Evolutionary conservation across 306 rosid species (phyloP).

Genomic region (Neltuma alba): DNA sequence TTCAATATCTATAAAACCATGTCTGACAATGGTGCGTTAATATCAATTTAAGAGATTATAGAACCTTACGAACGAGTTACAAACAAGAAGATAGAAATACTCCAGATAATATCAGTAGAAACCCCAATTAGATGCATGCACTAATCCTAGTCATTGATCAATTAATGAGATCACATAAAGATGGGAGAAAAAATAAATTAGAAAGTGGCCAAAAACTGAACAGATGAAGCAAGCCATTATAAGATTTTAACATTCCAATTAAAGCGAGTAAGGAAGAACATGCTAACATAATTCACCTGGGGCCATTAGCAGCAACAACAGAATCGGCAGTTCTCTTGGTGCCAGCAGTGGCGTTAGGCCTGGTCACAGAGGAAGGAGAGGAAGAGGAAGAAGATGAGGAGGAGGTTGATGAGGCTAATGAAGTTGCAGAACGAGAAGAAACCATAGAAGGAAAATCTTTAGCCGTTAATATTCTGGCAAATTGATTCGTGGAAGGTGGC

Average conservation of each 20-base stretch:
- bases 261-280: not conserved
- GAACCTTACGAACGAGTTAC: not conserved
- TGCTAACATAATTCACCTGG: slow-evolving; percentile 38
- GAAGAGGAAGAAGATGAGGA: slow-evolving; percentile 38
- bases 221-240: not conserved
- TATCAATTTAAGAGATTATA: not conserved
- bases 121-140: not conserved
- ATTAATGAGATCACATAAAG: not conserved
- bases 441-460: slow-evolving; percentile 50
- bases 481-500: slow-evolving; percentile 28
- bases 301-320: slow-evolving; percentile 47
- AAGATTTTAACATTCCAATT: not conserved
- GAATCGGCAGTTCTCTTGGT: slow-evolving; percentile 69
- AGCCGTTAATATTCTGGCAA: slow-evolving; percentile 55
- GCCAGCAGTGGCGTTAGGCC: slow-evolving; percentile 52
- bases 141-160: not conserved
- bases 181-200: not conserved
- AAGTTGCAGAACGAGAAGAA: slow-evolving; percentile 37
- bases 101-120: not conserved
- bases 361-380: slow-evolving; percentile 52
- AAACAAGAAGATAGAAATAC: not conserved
- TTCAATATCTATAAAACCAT: not conserved
- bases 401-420: slow-evolving; percentile 25
- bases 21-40: not conserved
- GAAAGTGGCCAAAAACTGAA: not conserved